Base-by-base conservation (phyloP, 1,139 yeast genomes). In the Protomyces inouyei region DNA sequence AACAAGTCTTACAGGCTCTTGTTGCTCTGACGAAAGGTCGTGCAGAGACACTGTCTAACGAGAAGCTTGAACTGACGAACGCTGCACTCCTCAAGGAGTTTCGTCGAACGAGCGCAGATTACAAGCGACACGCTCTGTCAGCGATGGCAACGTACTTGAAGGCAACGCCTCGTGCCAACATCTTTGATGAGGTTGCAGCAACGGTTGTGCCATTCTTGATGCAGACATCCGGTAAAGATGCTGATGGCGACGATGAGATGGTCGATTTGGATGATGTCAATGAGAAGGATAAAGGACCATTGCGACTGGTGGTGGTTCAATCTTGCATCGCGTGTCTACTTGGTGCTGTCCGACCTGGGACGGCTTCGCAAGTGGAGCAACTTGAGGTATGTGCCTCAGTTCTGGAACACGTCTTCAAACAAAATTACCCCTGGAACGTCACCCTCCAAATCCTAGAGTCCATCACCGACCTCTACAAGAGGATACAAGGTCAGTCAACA, bases 1-100 rank as follows among this genome's bases (percentile, higher is more conserved):
- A 90, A 69, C 75, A 79, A 52, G 82, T 93, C 1, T 77, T 90
- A 37, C 84, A 83, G 52, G 90, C 97, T 0, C 76, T 92, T 60
- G 87, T 89, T 0, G 77, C 83, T 0, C 78, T 88, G 48, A 73
- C 86, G 0, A 72, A 78, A 14, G 83, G 83, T 68, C 79, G 83
- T 12, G 75, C 78, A 57, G 70, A 68, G 0, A 25, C 55, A 0
- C 65, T 69, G 0, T 70, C 79, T 55, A 71, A 69, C 0, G 74
- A 72, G 0, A 66, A 80, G 45, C 70, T 75, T 32, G 74, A 73
- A 1, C 71, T 71, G 23, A 75, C 86, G 16, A 77, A 78, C 52
- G 77, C 77, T 45, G 77, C 82, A 1, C 81, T 87, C 0, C 66
- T 78, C 1, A 76, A 79, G 0, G 98, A 92, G 73, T 83, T 88